phyloP scores from a whole-genome alignment of 176 grass and related monocot species.

The Miscanthus lutarioriparius region DNA sequence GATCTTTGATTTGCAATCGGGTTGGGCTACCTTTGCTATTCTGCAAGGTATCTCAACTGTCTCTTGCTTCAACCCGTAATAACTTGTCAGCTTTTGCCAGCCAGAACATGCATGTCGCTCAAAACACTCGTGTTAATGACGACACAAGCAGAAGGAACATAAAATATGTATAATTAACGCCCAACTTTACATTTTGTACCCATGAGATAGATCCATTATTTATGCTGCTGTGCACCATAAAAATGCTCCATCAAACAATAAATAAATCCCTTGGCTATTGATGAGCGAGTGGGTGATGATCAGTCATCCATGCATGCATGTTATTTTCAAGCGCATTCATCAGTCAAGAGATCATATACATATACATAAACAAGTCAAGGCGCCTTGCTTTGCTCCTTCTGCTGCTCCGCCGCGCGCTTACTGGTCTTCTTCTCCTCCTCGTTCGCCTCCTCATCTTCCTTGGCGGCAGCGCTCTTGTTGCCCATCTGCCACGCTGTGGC shows the following conservation, averaged over 20 bases:
- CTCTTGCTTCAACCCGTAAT: background rate
- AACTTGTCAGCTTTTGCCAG: background rate
- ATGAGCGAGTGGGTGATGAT: background rate
- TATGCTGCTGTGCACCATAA: background rate
- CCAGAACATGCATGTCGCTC: background rate
- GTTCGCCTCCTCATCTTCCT: background rate
- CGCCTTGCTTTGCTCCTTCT: background rate
- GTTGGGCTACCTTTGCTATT: background rate
- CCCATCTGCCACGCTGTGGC: conserved; percentile 35
- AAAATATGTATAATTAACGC: background rate
- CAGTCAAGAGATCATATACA: background rate
- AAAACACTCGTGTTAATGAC: background rate
- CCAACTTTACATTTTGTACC: background rate
- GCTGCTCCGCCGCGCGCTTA: background rate
- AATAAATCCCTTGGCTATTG: conserved; percentile 5
- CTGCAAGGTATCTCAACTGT: background rate
- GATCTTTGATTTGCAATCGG: background rate
- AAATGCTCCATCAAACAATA: background rate
- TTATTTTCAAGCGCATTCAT: background rate
- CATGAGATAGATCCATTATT: background rate
- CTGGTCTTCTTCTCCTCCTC: background rate
- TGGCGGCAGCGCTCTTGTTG: conserved; percentile 17
- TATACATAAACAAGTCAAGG: background rate
- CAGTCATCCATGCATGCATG: background rate
- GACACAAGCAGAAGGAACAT: background rate